Evolutionary conservation across 768 basidiomycete genomes (phyloP).

Genomic region (Myochromella boudieri): DNA sequence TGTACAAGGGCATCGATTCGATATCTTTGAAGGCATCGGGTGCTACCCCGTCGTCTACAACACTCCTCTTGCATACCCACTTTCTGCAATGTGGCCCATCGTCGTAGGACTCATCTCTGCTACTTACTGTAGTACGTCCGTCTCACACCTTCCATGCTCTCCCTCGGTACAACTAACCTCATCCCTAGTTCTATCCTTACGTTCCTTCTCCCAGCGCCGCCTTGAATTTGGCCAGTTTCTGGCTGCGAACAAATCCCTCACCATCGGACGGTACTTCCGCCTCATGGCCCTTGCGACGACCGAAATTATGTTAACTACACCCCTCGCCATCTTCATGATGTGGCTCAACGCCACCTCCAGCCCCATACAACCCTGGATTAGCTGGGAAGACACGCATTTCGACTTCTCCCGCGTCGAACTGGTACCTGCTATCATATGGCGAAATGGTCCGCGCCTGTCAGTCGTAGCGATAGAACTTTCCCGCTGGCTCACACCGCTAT

Average conservation of each 20-base stretch:
- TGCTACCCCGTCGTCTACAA: conserved; percentile 40
- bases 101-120: conserved; percentile 38
- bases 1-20: conserved; percentile 44
- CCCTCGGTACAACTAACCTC: background rate
- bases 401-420: conserved; percentile 34
- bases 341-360: conserved; percentile 21
- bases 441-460: conserved; percentile 13
- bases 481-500: conserved; percentile 41
- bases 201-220: conserved; percentile 32
- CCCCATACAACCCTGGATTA: conserved; percentile 37
- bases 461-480: conserved; percentile 28
- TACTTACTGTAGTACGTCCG: conserved; percentile 36
- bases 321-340: conserved; percentile 32
- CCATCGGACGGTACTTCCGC: conserved; percentile 46
- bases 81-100: conserved; percentile 39
- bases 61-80: conserved; percentile 31
- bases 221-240: conserved; percentile 38
- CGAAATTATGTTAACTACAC: conserved; percentile 40
- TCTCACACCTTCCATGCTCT: background rate
- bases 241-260: conserved; percentile 34
- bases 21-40: conserved; percentile 47
- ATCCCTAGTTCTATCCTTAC: conserved; percentile 27
- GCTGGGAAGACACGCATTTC: conserved; percentile 53
- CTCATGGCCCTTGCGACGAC: conserved; percentile 44
- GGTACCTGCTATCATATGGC: conserved; percentile 32